Evolutionary conservation across 805 yeast genomes (phyloP), one percentile per base, ranked within the genome.

Genomic region (Yamadazyma sp.): DNA sequence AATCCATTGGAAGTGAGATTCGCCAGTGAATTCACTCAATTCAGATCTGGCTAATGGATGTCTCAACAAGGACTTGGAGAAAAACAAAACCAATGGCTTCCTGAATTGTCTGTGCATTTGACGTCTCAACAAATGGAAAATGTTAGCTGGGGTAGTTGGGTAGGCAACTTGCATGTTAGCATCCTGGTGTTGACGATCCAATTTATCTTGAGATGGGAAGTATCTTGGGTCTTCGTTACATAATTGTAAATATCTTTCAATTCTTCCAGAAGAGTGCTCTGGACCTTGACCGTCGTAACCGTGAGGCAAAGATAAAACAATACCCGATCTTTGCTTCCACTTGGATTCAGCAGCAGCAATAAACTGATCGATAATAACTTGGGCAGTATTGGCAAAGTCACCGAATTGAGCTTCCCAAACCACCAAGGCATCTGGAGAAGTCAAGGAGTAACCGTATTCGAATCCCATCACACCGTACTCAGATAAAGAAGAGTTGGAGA

Each of bases 271-370:
- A 18, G 99, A 93, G 71, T 93, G 99, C 74, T 93, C 99, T 50
- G 99, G 98, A 57, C 99, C 99, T 74, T 93, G 99, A 51, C 99
- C 99, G 64, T 93, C 99, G 65, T 90, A 93, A 72, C 99, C 99
- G 64, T 93, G 99, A 41, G 99, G 99, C 67, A 93, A 77, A 3
- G 97, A 87, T 53, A 93, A 70, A 25, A 93, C 95, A 43, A 93
- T 62, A 63, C 99, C 99, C 10, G 96, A 87, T 71, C 99, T 85
- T 77, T 93, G 99, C 64, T 87, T 85, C 99, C 99, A 93, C 73
- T 93, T 93, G 51, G 90, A 79, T 73, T 93, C 99, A 64, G 95
- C 99, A 60, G 90, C 87, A 30, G 97, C 85, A 59, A 93, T 78
- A 64, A 93, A 93, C 74, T 93, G 99, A 67, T 93, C 99, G 53